phyloP scores from a whole-genome alignment of 306 rosid genomes.

The Malus fusca region DNA sequence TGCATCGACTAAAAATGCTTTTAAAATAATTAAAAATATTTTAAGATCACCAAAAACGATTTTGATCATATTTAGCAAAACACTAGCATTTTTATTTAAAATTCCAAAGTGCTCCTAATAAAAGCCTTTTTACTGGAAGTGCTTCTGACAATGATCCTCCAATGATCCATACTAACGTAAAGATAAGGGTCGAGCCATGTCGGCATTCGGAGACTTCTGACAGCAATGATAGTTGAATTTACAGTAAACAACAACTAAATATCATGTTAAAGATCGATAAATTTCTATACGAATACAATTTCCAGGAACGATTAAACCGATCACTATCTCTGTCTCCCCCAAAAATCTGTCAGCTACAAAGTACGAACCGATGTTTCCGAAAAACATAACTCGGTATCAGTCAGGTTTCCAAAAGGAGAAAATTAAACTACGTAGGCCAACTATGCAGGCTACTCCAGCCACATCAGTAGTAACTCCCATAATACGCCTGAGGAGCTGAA shows the following conservation, averaged over 20 bases:
- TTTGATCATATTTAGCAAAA: no score
- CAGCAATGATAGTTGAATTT: not conserved
- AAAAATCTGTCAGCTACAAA: conserved; percentile 14
- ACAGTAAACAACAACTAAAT: not conserved
- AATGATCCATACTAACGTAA: no score
- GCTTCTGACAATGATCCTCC: not conserved
- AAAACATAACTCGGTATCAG: not conserved
- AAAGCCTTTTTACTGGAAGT: not conserved
- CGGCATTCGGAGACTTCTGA: not conserved
- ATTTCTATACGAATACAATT: not conserved
- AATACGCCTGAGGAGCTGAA: conserved; percentile 78
- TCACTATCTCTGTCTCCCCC: not conserved
- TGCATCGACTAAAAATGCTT: no score
- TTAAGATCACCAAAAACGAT: not conserved
- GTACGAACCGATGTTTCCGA: conserved; percentile 16
- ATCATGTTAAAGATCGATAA: not conserved
- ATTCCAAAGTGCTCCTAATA: not conserved
- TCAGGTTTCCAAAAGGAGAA: not conserved
- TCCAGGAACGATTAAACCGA: not conserved
- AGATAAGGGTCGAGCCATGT: not conserved
- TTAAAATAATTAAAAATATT: no score
- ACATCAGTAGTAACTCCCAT: conserved; percentile 63
- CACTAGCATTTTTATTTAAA: no score
- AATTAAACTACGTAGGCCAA: conserved; percentile 30
- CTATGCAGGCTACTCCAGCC: conserved; percentile 1